Percentiles rank a stretch among this genome's conserved stretches.
Conservation (phyloP, 1,284 basidiomycete genomes). For the Schizophyllum amplum region DNA sequence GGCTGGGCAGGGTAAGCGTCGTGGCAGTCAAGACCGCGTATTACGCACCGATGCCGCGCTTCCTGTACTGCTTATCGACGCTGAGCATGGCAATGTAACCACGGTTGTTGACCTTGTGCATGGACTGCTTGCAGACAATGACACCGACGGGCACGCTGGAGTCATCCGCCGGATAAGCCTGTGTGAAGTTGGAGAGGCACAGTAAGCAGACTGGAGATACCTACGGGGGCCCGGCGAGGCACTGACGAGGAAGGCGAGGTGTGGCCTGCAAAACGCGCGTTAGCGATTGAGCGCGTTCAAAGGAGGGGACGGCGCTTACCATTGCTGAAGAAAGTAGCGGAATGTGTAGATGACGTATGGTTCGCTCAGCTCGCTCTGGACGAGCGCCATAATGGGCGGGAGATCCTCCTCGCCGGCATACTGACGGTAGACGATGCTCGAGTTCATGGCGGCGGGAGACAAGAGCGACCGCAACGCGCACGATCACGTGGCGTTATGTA, state of each 20-base stretch:
- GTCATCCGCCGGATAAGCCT: conserved; percentile 55
- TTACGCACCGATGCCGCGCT: conserved; percentile 82
- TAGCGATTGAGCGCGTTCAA: conserved; percentile 6
- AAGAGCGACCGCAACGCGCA: not conserved
- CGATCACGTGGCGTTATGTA: not conserved
- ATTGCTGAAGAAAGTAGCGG: conserved; percentile 90
- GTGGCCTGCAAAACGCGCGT: conserved; percentile 57
- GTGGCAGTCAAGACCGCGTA: conserved; percentile 22
- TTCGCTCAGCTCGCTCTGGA: conserved; percentile 90
- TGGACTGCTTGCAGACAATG: conserved; percentile 93
- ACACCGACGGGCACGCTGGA: conserved; percentile 69
- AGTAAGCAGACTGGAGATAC: conserved; percentile 1
- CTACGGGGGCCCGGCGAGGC: conserved; percentile 4
- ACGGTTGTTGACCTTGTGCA: conserved; percentile 73
- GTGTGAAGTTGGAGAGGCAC: not conserved
- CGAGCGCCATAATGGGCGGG: conserved; percentile 73
- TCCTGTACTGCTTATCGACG: conserved; percentile 72
- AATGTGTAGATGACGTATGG: conserved; percentile 94
- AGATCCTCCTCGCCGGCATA: conserved; percentile 77
- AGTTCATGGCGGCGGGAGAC: conserved; percentile 1
- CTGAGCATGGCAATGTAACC: conserved; percentile 99
- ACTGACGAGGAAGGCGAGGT: conserved; percentile 84
- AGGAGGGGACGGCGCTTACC: conserved; percentile 47
- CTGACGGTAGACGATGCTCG: conserved; percentile 56
- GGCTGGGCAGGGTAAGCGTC: conserved; percentile 43